Evolutionary conservation across 1,284 basidiomycete genomes (phyloP).

Genomic region (Salmacisia buchloeana): DNA sequence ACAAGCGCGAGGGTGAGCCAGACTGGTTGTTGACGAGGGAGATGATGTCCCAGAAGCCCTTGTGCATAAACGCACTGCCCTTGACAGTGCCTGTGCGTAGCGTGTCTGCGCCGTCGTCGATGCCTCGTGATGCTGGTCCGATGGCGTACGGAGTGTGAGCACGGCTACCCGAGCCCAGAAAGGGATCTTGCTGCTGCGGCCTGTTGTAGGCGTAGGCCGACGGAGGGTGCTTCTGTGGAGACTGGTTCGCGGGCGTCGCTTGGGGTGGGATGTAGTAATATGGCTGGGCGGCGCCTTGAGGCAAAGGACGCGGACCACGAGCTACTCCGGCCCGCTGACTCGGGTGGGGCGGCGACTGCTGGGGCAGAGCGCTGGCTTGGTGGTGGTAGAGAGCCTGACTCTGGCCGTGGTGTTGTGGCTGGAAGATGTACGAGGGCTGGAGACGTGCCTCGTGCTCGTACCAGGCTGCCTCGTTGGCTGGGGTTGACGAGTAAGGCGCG

Average conservation of each 20-base stretch:
- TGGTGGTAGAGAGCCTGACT: slow-evolving; percentile 14
- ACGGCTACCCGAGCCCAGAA: neutral
- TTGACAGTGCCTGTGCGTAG: neutral
- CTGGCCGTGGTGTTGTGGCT: slow-evolving; percentile 21
- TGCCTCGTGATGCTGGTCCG: neutral
- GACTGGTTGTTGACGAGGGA: slow-evolving; percentile 37
- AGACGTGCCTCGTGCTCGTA: slow-evolving; percentile 42
- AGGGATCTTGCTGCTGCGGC: neutral
- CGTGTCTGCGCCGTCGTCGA: neutral
- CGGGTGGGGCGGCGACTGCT: slow-evolving; percentile 6
- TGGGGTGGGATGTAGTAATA: neutral
- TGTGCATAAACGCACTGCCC: slow-evolving; percentile 21
- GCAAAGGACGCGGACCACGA: neutral
- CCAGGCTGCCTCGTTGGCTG: slow-evolving; percentile 32
- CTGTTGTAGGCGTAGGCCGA: neutral
- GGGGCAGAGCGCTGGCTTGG: neutral
- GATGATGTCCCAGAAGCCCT: slow-evolving; percentile 45
- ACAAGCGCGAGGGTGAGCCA: neutral
- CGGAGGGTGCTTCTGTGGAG: neutral
- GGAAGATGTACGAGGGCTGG: slow-evolving; percentile 41
- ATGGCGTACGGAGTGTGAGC: neutral
- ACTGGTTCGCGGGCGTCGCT: neutral
- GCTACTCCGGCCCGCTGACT: neutral
- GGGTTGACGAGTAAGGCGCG: slow-evolving; percentile 2
- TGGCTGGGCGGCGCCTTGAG: neutral